phyloP scores from a whole-genome alignment of 345 rosid species.

The Psidium guajava region DNA sequence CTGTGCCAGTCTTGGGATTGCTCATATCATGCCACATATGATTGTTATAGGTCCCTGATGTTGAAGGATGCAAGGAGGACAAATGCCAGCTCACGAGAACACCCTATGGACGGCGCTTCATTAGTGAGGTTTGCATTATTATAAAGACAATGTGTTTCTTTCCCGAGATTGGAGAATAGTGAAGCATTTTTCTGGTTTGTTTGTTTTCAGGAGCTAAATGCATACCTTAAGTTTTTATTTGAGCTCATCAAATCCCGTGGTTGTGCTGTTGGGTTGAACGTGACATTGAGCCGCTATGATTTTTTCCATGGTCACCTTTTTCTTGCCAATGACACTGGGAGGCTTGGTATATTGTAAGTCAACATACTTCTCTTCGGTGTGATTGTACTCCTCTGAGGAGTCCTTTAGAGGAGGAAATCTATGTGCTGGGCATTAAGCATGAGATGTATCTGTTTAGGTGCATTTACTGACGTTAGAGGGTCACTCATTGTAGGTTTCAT shows the following conservation, averaged over 20 bases:
- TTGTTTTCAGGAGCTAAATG: constrained; percentile 60
- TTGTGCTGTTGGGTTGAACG: constrained; percentile 48
- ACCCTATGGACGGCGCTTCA: constrained; percentile 66
- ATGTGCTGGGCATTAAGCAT: not conserved
- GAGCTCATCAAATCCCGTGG: constrained; percentile 65
- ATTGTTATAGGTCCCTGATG: constrained; percentile 48
- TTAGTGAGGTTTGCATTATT: constrained; percentile 33
- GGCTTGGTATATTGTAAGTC: constrained; percentile 81
- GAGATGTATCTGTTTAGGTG: not conserved
- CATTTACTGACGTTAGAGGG: not conserved
- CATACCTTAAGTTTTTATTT: constrained; percentile 58
- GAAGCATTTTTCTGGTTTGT: not conserved
- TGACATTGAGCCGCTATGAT: constrained; percentile 59
- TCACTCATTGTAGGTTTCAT: constrained; percentile 47
- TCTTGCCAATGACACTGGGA: constrained; percentile 43
- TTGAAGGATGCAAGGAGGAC: constrained; percentile 29
- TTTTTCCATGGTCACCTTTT: constrained; percentile 87
- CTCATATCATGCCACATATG: not conserved
- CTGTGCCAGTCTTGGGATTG: not conserved
- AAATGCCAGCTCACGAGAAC: constrained; percentile 69
- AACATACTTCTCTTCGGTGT: not conserved
- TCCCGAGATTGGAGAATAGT: not conserved
- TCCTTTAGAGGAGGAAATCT: not conserved
- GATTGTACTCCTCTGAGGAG: not conserved
- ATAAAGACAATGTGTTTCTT: not conserved